Percentiles rank a stretch among this genome's conserved stretches.
phyloP scores from a whole-genome alignment of 495 filamentous ascomycete genomes.

The Talaromyces liani region DNA sequence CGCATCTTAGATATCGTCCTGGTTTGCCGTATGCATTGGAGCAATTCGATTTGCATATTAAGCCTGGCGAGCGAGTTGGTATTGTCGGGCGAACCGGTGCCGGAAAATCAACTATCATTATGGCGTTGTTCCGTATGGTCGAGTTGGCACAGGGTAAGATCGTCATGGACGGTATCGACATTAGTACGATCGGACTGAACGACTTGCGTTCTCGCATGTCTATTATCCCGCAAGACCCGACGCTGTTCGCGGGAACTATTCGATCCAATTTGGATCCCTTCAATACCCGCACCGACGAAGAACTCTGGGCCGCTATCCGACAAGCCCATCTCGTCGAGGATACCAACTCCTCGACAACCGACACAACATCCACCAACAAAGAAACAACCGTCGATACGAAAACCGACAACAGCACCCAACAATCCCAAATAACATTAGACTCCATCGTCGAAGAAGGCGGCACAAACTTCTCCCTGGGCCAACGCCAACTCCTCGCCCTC shows the following conservation, averaged over 20 bases:
- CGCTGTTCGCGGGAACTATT: conserved; percentile 19
- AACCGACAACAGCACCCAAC: neutral
- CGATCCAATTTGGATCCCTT: conserved; percentile 23
- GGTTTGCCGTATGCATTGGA: conserved; percentile 15
- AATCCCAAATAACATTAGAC: conserved; percentile 11
- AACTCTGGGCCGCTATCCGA: conserved; percentile 15
- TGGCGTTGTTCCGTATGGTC: conserved; percentile 18
- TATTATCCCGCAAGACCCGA: conserved; percentile 23
- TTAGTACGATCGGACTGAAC: conserved; percentile 12
- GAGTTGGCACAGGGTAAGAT: conserved; percentile 15
- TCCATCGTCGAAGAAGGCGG: conserved; percentile 15
- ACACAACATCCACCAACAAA: neutral
- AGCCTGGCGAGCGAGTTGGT: conserved; percentile 16
- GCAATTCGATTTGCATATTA: conserved; percentile 13
- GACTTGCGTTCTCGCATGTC: conserved; percentile 14
- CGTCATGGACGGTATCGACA: conserved; percentile 20
- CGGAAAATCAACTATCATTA: conserved; percentile 18
- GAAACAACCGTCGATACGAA: neutral
- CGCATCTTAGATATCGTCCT: conserved; percentile 15
- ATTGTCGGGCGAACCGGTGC: conserved; percentile 24
- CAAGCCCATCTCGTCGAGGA: conserved; percentile 12
- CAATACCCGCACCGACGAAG: conserved; percentile 15
- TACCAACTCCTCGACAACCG: neutral
- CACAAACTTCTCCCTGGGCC: conserved; percentile 19
- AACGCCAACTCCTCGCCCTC: conserved; percentile 20